These are phyloP conservation scores for Alternaria sp. DNA, from an alignment of 2,329 filamentous ascomycete species.

Conservation along the genomic window DNA sequence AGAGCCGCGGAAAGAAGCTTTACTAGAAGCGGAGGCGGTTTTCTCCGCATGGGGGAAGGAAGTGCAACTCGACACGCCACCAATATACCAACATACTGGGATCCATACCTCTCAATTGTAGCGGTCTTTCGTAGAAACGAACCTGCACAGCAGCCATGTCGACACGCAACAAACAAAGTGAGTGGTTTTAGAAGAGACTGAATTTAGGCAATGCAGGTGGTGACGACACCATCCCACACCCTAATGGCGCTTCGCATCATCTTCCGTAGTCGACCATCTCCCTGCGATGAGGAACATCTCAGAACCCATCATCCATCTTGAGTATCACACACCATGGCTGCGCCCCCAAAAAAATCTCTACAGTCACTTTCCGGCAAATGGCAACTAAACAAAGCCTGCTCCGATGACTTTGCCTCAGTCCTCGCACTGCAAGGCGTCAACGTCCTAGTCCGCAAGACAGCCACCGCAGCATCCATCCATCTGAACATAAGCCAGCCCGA, in stretches of 20 bases:
- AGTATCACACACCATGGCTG: conserved; percentile 9
- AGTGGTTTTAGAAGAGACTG: not conserved
- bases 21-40: not conserved
- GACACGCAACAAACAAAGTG: not conserved
- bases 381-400: conserved; percentile 17
- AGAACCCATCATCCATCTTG: not conserved
- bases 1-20: not conserved
- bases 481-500: conserved; percentile 19
- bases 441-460: conserved; percentile 13
- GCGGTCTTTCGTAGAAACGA: not conserved
- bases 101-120: not conserved
- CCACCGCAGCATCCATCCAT: conserved; percentile 18
- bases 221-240: not conserved
- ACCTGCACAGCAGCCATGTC: not conserved
- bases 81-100: not conserved
- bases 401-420: conserved; percentile 19
- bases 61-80: not conserved
- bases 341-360: conserved; percentile 11
- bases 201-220: not conserved
- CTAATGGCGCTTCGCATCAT: not conserved
- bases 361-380: conserved; percentile 17
- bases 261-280: not conserved
- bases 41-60: not conserved
- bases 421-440: conserved; percentile 21
- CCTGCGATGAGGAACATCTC: not conserved